Evolutionary conservation across 257 asterid species (phyloP).

Genomic region (Mentha longifolia): DNA sequence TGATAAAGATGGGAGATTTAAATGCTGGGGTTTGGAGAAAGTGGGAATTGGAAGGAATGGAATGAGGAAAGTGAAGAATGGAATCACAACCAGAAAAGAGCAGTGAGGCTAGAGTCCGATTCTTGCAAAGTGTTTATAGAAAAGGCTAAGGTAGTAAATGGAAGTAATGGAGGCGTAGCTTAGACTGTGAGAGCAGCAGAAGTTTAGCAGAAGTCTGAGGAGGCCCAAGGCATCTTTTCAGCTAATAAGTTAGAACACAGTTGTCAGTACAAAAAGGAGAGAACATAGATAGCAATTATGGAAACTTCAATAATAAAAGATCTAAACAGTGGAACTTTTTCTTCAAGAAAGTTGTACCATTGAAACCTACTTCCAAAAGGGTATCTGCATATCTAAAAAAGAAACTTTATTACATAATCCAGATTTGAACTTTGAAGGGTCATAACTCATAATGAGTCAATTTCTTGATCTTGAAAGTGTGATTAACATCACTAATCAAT

Average conservation of each 20-base stretch:
- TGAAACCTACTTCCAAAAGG: conserved; percentile 20
- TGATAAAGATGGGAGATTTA: conserved; percentile 2
- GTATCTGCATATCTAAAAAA: neutral
- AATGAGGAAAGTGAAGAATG: conserved; percentile 35
- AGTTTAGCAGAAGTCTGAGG: conserved; percentile 45
- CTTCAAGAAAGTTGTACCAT: conserved; percentile 26
- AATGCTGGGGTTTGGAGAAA: neutral
- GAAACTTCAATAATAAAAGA: conserved; percentile 48
- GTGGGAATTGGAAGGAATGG: conserved; percentile 33
- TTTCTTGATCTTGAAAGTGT: neutral
- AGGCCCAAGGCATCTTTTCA: conserved; percentile 48
- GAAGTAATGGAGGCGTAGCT: conserved; percentile 34
- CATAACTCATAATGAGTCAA: too few relatives aligned
- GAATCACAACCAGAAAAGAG: conserved; percentile 27
- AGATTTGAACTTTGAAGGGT: too few relatives aligned
- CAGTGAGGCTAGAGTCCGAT: conserved; percentile 24
- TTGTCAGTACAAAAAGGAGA: conserved; percentile 44
- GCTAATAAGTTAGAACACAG: conserved; percentile 49
- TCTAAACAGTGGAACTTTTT: conserved; percentile 36
- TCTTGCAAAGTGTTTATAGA: conserved; percentile 49
- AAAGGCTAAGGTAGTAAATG: conserved; percentile 52
- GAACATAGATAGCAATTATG: conserved; percentile 42
- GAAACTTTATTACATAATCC: too few relatives aligned
- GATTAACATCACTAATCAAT: neutral
- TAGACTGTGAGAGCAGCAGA: conserved; percentile 40